Evolutionary conservation across 2,329 filamentous ascomycete species (phyloP), one percentile per base, ranked within the genome.

Genomic region (Alternaria ethzedia): DNA sequence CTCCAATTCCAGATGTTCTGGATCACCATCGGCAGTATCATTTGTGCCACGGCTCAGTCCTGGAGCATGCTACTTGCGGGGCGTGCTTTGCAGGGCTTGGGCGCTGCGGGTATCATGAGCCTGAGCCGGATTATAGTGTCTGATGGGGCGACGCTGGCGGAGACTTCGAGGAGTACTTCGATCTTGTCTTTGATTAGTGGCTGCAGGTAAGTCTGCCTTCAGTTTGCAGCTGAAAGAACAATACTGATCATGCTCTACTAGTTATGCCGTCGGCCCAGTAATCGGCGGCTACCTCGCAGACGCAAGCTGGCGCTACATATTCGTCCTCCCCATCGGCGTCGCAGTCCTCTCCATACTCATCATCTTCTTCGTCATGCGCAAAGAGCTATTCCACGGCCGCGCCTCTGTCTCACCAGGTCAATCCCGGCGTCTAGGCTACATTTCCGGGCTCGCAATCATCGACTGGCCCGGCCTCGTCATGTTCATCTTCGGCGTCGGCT

Each of bases 121-220:
- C 79, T 87, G 32, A 86, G 88, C 28, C 85, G 87, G 47, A 86
- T 88, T 7, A 85, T 91, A n/a, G 81, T 92, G 12, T 86, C 89
- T 0, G 89, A 91, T 70, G 86, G 86, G 61, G 88, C 91, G 6
- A 86, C 85, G 1, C 76, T 82, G 92, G 94, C 75, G 90, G 90
- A 80, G 87, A 94, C 65, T 83, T 97, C 61, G 88, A 90, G 73
- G 90, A 95, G 71, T 84, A 86, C 68, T 74, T 87, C 52, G 83
- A 89, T n/a, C 79, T 96, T 92, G 65, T 84, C 87, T 0, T 67
- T 91, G 9, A 82, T 90, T 1, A 84, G 84, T 8, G 89, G 88
- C 0, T 72, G 88, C 6, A 86, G 75, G 73, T 78, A 59, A 21
- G 66, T 4, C 3, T 6, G 2, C 11, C 10, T 13, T 25, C 17